Base-by-base conservation (phyloP, 2,329 filamentous ascomycete genomes). In the Trichoderma pleuroti region DNA sequence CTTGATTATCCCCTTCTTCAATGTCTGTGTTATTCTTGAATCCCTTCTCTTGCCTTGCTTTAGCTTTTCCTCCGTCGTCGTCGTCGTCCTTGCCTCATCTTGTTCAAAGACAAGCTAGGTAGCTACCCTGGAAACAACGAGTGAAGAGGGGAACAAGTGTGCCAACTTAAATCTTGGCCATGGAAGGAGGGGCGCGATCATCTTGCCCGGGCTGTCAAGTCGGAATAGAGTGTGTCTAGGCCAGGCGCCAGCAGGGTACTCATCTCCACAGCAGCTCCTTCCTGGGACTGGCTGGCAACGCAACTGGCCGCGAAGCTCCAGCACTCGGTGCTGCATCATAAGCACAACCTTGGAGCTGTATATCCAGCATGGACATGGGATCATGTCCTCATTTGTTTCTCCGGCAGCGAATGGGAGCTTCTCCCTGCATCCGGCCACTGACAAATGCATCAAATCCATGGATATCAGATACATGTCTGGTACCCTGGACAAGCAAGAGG, bases 181-280 rank as follows among this genome's bases (percentile, higher is more conserved):
- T 21, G 21, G 36, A 16, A 42, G 16, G 30, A n/a, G 62, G 16
- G 62, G 46, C 34, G 49, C n/a, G 49, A 36, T 42, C 49, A 56
- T 66, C 63, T 66, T 66, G 39, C 32, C 39, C 39, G 61, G n/a
- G 61, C 61, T 49, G 24, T 66, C 63, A 66, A 56, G 63, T 56
- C 49, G 49, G 49, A 66, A 56, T 39, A 66, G 63, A 39, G 46
- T 66, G 26, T 56, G 49, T 36, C 46, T 39, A n/a, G 30, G 32
- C 52, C 42, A 39, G 32, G 24, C n/a, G 30, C 62, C 62, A 54
- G 42, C 49, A 36, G n/a, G 63, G 21, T 28, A 14, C n/a, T 39
- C 63, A 28, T 39, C 32, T 39, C 49, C 49, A 66, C 63, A 56
- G 46, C 32, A 39, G 46, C 49, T 56, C 49, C 49, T 36, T 26